Evolutionary conservation across 495 filamentous ascomycete genomes (phyloP).

Genomic region (Xylaria sp.): DNA sequence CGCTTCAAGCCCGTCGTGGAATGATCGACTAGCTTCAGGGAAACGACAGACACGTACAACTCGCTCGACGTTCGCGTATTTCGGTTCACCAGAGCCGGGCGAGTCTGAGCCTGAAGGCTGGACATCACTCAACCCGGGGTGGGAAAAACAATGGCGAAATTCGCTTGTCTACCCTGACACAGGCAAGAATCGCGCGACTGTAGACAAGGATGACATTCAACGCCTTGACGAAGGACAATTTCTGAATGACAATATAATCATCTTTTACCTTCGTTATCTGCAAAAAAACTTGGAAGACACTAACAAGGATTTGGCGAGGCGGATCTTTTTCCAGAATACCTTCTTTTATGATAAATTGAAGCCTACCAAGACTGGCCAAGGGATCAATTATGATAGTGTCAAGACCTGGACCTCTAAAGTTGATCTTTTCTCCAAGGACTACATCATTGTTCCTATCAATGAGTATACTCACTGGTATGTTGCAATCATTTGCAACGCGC

Average conservation of each 20-base stretch:
- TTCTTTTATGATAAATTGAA: constrained; percentile 84
- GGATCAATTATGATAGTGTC: constrained; percentile 81
- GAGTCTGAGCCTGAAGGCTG: constrained; percentile 43
- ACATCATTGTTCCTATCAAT: constrained; percentile 90
- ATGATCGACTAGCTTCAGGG: not conserved
- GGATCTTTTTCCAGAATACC: constrained; percentile 87
- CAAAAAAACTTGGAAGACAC: constrained; percentile 66
- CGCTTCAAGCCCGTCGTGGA: not conserved
- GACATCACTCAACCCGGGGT: constrained; percentile 50
- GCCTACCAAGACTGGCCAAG: constrained; percentile 57
- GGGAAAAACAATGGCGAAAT: constrained; percentile 55
- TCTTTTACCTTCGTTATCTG: constrained; percentile 81
- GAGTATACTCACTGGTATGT: constrained; percentile 91
- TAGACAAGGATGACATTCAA: constrained; percentile 79
- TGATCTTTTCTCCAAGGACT: constrained; percentile 86
- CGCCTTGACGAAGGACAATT: constrained; percentile 85
- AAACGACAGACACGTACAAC: constrained; percentile 28
- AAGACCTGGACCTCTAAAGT: constrained; percentile 88
- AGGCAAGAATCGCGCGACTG: constrained; percentile 74
- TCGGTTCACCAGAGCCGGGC: constrained; percentile 20
- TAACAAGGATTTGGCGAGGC: constrained; percentile 62
- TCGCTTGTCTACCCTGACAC: constrained; percentile 73
- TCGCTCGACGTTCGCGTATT: constrained; percentile 27
- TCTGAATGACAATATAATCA: constrained; percentile 90
- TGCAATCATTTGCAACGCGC: constrained; percentile 92